Base-by-base conservation (phyloP, 1,284 basidiomycete species). In the Fomitopsis betulina region DNA sequence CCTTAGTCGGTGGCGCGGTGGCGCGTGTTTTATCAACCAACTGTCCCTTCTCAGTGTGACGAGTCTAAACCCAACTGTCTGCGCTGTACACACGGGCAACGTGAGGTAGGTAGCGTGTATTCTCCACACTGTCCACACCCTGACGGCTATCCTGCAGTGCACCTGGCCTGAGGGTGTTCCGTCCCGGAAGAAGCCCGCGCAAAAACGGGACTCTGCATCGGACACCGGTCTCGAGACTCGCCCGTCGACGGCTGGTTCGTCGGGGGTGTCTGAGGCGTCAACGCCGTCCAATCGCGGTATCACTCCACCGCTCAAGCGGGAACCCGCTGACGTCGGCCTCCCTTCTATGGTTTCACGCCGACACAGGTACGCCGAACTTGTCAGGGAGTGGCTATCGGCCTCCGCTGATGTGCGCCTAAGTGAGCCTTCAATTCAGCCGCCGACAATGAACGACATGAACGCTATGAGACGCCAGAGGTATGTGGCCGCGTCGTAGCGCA, bases 41-140 rank as follows among this genome's bases (percentile, higher is more conserved):
- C 61, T 38, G 55, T 50, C 35, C 35, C 2, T 37, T 37, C 55
- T 42, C 62, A 93, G 90, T 93, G 90, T 72, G 90, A 93, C 69
- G 90, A 93, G 73, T 80, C 82, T 10, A 91, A 92, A 67, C 90
- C 90, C 39, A 83, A 79, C 60, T 93, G 90, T 73, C 83, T 85
- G 76, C 84, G 91, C 33, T 93, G 90, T 64, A 83, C 83, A 25
- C 87, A 91, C 72, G 86, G 87, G 10, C 86, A 90, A 65, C 79
- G 90, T 72, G 88, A 91, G 67, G 89, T 90, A 71, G 50, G 81
- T 64, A 43, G 64, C 39, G 30, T 32, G 58, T 55, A 32, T 30
- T 33, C 39, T 19, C 49, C 56, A 38, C 27, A 35, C n/a, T 57
- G 62, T 54, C 25, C 55, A 54, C 56, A 0, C 58, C 63, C 66